Evolutionary conservation across 768 basidiomycete species (phyloP), one percentile per base, ranked within the genome.

Genomic region (Russula sp.): DNA sequence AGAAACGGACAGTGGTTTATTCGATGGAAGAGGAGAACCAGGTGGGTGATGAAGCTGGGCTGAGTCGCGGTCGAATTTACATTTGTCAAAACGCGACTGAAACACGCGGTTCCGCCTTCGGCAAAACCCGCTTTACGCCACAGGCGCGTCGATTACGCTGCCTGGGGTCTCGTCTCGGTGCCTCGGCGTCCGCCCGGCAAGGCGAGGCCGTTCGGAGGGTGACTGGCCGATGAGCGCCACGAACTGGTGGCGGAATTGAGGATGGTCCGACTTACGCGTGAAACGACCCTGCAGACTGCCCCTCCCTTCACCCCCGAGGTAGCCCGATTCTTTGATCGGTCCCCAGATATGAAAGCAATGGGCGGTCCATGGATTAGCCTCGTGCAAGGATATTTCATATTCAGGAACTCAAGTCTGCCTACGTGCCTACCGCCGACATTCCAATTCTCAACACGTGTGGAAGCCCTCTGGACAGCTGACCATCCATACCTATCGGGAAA

Each of bases 321-420:
- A 29, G 22, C 25, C 18, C 29, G 25, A 49, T 41, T 47, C 14
- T n/a, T 20, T 54, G 51, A 54, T 54, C 52, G 36, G 48, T 35
- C 20, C 46, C 42, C 20, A 43, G 49, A 61, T 61, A 56, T 25
- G 50, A 34, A 35, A 32, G 56, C 47, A 13, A 50, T 35, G 38
- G 14, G 34, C 11, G 55, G 55, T 49, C 60, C 48, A 50, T 43
- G 49, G 55, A 58, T 62, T 58, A 54, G 57, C 57, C 52, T 59
- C 57, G 52, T 63, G 62, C 18, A 13, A 18, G 10, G 14, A 16
- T 20, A 62, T 61, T 61, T 61, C 48, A 56, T 51, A 56, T 62
- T 58, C 56, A 47, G 51, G 45, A 59, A 63, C 61, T 54, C 57
- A 48, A 61, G 34, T 10, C 42, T 34, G 20, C 52, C 51, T n/a